phyloP scores from a whole-genome alignment of 73 alveolate species.

The Stentor coeruleus region DNA sequence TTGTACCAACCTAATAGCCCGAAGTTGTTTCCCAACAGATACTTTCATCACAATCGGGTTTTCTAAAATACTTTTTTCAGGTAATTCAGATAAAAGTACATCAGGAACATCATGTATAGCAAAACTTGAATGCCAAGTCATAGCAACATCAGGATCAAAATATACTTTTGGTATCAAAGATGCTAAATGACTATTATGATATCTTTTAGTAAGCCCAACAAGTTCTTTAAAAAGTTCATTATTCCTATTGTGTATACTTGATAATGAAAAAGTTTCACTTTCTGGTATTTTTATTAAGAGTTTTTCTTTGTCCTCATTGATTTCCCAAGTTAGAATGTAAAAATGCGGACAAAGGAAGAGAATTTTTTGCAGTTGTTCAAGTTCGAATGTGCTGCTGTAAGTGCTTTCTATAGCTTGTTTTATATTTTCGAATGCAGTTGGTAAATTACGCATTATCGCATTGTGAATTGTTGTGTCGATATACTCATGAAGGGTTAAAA shows the following conservation, averaged over 20 bases:
- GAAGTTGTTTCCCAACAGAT: background rate
- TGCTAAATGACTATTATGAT: background rate
- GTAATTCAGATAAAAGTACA: background rate
- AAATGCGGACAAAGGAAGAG: background rate
- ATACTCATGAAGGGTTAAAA: too few relatives aligned
- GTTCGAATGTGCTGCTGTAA: background rate
- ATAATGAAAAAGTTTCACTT: too few relatives aligned
- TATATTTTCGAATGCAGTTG: conserved; percentile 1
- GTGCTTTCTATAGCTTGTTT: background rate
- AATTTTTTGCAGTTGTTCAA: background rate
- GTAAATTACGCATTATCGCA: too few relatives aligned
- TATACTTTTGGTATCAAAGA: background rate
- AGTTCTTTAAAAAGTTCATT: background rate
- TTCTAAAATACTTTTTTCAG: background rate
- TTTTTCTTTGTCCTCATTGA: background rate
- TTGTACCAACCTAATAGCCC: background rate
- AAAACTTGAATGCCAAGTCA: background rate
- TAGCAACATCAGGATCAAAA: background rate
- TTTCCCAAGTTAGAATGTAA: background rate
- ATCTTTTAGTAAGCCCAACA: background rate
- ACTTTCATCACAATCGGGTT: background rate
- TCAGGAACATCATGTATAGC: background rate
- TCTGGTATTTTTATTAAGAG: background rate
- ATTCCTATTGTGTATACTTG: background rate
- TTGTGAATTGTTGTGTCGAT: too few relatives aligned